Evolutionary conservation across 257 asterid genomes (phyloP), one percentile per base, ranked within the genome.

Genomic region (Primulina eburnea): DNA sequence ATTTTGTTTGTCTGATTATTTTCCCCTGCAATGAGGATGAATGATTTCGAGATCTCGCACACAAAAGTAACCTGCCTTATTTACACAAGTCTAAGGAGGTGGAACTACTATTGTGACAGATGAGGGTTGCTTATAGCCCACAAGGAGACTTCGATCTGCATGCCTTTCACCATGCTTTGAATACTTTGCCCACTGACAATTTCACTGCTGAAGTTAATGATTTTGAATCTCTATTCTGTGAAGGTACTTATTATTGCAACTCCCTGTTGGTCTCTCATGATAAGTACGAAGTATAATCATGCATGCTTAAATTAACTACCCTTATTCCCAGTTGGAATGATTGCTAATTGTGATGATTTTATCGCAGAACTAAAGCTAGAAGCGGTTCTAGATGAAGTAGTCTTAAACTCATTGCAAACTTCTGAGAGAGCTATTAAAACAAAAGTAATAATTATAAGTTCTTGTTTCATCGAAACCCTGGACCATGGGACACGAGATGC

Each of bases 61-160:
- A 10, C 28, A 53, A 71, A 43, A 47, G n/a, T 68, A 35, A 47
- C 71, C 34, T 73, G 70, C 65, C 63, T 47, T 69, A 60, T 26
- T 78, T 59, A 60, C 38, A 21, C 33, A 73, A 21, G 65, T 69
- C 72, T 62, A 62, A 29, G 67, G 57, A 64, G 74, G 86, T 50
- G 50, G 68, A 62, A 43, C 17, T 69, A 61, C 64, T 68, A 64
- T 77, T 64, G 63, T 81, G 50, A 66, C 91, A 92, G 98, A 82
- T 90, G 82, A 90, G 83, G 92, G 81, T 87, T 73, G 98, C 90
- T 61, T 93, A 90, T 85, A 84, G 86, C 74, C 91, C 98, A 55
- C 86, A 81, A 33, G 93, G 88, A 74, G 81, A 81, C 88, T 93
- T 90, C 89, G 84, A 67, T 80, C 86, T 93, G 60, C 98, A 94